Conservation (phyloP, 306 rosid species). For the Psophocarpus tetragonolobus region DNA sequence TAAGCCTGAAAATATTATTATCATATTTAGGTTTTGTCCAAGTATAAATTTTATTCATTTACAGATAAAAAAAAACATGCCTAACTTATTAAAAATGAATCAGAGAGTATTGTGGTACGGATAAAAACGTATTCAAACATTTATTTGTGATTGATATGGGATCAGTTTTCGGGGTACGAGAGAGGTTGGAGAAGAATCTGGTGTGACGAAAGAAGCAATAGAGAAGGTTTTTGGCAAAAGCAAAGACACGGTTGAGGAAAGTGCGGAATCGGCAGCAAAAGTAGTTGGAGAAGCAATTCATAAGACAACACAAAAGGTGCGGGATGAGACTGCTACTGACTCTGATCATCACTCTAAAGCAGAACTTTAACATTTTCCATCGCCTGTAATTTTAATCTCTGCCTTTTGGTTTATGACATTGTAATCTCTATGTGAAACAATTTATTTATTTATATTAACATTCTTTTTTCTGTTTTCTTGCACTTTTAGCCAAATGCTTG, state of each 20-base stretch:
- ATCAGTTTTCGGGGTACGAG: slow-evolving; percentile 53
- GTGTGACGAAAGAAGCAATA: slow-evolving; percentile 45
- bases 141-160: no score
- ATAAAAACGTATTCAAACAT: no score
- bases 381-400: background rate
- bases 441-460: background rate
- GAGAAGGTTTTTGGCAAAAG: slow-evolving; percentile 53
- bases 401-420: background rate
- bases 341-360: slow-evolving; percentile 38
- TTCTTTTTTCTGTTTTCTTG: background rate
- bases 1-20: background rate
- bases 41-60: background rate
- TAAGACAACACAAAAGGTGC: slow-evolving; percentile 41
- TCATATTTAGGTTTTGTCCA: background rate
- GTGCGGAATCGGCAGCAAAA: slow-evolving; percentile 63
- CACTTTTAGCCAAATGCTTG: background rate
- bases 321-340: slow-evolving; percentile 5
- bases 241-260: slow-evolving; percentile 61
- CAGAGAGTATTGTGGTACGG: no score
- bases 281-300: slow-evolving; percentile 48
- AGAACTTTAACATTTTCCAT: slow-evolving; percentile 51
- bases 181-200: background rate
- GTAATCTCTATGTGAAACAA: background rate
- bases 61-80: background rate
- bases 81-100: no score